phyloP scores from a whole-genome alignment of 2,329 filamentous ascomycete genomes.

The Elsinoe arachidis region DNA sequence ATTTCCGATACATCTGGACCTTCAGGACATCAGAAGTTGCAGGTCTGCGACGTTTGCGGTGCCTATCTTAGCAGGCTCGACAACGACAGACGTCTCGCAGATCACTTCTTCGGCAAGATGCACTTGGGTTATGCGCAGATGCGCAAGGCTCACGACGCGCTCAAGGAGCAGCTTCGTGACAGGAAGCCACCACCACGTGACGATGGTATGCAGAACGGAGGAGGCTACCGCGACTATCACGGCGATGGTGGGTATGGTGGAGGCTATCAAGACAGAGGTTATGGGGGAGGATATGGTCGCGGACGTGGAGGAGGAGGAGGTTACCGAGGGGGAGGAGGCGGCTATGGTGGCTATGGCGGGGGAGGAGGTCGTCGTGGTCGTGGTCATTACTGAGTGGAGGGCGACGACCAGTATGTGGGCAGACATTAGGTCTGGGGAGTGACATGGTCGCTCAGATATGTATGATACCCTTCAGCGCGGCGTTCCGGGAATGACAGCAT shows the following conservation, averaged over 20 bases:
- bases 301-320: conserved; percentile 32
- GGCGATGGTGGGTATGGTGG: conserved; percentile 35
- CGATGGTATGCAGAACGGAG: conserved; percentile 30
- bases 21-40: conserved; percentile 91
- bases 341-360: conserved; percentile 30
- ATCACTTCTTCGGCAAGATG: conserved; percentile 99
- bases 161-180: conserved; percentile 78
- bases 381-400: not conserved
- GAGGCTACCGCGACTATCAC: conserved; percentile 31
- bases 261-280: conserved; percentile 35
- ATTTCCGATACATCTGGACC: conserved; percentile 88
- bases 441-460: not conserved
- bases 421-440: not conserved
- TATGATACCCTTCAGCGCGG: conserved; percentile 12
- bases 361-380: conserved; percentile 14
- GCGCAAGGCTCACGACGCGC: conserved; percentile 83
- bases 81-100: conserved; percentile 85
- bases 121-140: conserved; percentile 96
- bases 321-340: conserved; percentile 27
- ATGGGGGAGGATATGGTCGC: conserved; percentile 41
- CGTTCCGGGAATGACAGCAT: conserved; percentile 1
- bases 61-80: conserved; percentile 87
- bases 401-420: not conserved
- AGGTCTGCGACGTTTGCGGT: conserved; percentile 97
- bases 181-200: conserved; percentile 53